Percentiles rank a stretch among this genome's conserved stretches.
These are phyloP conservation scores for Yarrowia sp. DNA, from an alignment of 805 yeast species.

Conservation along the genomic window DNA sequence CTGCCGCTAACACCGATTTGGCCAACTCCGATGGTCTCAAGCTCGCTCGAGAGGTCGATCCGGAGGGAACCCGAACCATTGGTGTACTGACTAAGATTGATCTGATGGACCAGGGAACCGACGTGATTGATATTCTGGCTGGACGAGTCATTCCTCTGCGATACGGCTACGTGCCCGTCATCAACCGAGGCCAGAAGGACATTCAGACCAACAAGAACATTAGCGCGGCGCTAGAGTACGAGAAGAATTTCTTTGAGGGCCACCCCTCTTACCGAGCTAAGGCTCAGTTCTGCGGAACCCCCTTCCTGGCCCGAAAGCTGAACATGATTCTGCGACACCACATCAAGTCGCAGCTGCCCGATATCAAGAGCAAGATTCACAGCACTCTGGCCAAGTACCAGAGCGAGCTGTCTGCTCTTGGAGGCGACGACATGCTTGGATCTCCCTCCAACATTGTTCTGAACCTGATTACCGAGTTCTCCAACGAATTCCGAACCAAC, in stretches of 20 bases:
- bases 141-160: constrained; percentile 95
- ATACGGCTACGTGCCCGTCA: constrained; percentile 96
- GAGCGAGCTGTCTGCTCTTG: constrained; percentile 70
- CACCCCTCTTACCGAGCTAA: constrained; percentile 90
- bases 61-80: constrained; percentile 91
- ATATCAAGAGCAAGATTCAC: constrained; percentile 89
- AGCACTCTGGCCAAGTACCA: constrained; percentile 84
- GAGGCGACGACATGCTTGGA: constrained; percentile 79
- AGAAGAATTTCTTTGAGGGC: constrained; percentile 78
- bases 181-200: constrained; percentile 96
- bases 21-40: constrained; percentile 97
- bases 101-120: constrained; percentile 97
- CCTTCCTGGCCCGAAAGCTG: constrained; percentile 90
- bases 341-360: constrained; percentile 87
- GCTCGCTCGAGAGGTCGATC: constrained; percentile 96
- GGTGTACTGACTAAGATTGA: constrained; percentile 97
- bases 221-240: constrained; percentile 84
- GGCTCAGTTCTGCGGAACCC: constrained; percentile 96
- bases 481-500: constrained; percentile 89
- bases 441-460: constrained; percentile 90
- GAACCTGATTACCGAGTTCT: constrained; percentile 89
- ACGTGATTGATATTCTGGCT: constrained; percentile 92
- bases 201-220: constrained; percentile 87
- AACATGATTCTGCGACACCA: constrained; percentile 90
- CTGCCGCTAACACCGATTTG: constrained; percentile 95